These are phyloP conservation scores for Niveomyces coronatus DNA, from an alignment of 2,329 filamentous ascomycete species.

Conservation along the genomic window DNA sequence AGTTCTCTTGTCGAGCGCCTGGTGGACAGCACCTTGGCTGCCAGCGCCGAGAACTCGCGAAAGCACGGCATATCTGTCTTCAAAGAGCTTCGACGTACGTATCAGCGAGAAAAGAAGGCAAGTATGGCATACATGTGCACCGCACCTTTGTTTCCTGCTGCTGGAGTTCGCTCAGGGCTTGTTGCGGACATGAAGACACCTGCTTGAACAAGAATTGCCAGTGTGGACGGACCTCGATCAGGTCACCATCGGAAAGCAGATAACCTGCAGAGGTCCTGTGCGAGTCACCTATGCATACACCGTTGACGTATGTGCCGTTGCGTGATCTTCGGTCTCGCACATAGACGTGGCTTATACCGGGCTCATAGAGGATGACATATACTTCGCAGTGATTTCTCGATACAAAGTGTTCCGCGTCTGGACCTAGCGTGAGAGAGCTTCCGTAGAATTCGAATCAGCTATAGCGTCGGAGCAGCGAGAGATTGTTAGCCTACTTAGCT, in stretches of 20 bases:
- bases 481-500: constrained; percentile 20
- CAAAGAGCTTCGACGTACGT: constrained; percentile 22
- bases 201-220: constrained; percentile 28
- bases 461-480: background rate
- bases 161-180: constrained; percentile 21
- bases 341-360: constrained; percentile 34
- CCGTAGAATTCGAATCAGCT: background rate
- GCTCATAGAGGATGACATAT: constrained; percentile 43
- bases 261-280: constrained; percentile 29
- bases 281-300: constrained; percentile 29
- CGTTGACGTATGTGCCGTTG: constrained; percentile 45
- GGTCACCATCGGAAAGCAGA: constrained; percentile 41
- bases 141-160: constrained; percentile 22
- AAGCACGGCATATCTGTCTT: constrained; percentile 23
- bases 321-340: constrained; percentile 45
- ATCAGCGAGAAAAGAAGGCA: constrained; percentile 3
- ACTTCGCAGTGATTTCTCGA: constrained; percentile 46
- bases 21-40: constrained; percentile 26
- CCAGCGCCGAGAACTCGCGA: constrained; percentile 27
- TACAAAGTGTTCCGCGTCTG: constrained; percentile 27
- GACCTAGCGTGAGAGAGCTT: constrained; percentile 29
- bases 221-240: constrained; percentile 30
- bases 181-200: constrained; percentile 14
- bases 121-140: background rate
- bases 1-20: constrained; percentile 36